phyloP scores from a whole-genome alignment of 257 asterid species.

The Datura wrightii region DNA sequence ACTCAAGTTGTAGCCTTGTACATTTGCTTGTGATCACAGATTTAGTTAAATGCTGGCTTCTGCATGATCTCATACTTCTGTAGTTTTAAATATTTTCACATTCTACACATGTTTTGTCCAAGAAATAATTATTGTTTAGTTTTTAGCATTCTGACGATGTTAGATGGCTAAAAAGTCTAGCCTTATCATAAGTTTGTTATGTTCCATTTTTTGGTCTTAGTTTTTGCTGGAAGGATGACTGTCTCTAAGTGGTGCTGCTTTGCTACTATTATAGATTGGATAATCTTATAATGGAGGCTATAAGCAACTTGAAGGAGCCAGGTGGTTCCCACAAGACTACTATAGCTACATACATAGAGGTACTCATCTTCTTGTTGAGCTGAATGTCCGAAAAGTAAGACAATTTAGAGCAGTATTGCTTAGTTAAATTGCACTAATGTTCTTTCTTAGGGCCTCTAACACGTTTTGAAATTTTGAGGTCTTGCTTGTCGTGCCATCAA shows the following conservation, averaged over 20 bases:
- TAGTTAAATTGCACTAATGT: background rate
- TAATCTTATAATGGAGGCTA: constrained; percentile 91
- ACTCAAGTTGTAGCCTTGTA: background rate
- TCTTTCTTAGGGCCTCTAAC: constrained; percentile 22
- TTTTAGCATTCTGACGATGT: background rate
- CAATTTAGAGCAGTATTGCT: background rate
- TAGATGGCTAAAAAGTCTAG: constrained; percentile 17
- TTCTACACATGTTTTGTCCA: background rate
- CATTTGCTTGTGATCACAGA: background rate
- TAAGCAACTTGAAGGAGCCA: constrained; percentile 76
- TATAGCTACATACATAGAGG: constrained; percentile 91
- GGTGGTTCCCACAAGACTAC: constrained; percentile 89
- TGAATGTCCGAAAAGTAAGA: background rate
- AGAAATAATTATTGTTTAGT: background rate
- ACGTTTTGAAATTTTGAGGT: constrained; percentile 1
- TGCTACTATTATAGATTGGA: constrained; percentile 70
- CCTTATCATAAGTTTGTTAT: background rate
- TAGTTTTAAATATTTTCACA: background rate
- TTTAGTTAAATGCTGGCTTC: background rate
- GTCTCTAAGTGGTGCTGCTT: constrained; percentile 29
- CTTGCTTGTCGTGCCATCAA: constrained; percentile 16
- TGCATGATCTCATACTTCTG: constrained; percentile 15
- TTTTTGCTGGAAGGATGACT: constrained; percentile 16
- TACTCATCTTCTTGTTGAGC: constrained; percentile 35
- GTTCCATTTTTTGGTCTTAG: constrained; percentile 15